Conservation (phyloP, 805 yeast genomes). For the Ogataea zsoltii region DNA sequence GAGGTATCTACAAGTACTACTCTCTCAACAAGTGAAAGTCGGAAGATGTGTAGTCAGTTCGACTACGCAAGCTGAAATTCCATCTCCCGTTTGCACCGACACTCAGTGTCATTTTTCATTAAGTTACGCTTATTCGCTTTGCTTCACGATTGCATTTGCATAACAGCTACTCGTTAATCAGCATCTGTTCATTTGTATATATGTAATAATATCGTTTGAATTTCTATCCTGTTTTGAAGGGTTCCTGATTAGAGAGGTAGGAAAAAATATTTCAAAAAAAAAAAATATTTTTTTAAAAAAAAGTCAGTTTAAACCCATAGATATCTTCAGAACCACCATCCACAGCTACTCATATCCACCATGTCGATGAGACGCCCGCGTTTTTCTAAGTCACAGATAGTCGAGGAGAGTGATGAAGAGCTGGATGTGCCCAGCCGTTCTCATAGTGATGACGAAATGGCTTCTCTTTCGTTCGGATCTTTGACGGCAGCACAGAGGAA, state of each 20-base stretch:
- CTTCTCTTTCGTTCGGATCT: constrained; percentile 64
- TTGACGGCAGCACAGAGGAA: constrained; percentile 59
- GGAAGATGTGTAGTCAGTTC: too few species aligned
- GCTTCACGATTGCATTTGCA: not conserved
- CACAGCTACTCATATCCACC: not conserved
- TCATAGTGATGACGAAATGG: constrained; percentile 45
- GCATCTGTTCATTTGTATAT: constrained; percentile 1
- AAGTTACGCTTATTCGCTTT: not conserved
- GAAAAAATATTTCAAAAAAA: constrained; percentile 2
- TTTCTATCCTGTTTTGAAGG: not conserved
- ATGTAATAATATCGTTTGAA: not conserved
- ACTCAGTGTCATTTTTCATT: too few species aligned
- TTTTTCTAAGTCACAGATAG: constrained; percentile 23
- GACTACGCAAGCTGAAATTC: too few species aligned
- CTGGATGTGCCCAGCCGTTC: constrained; percentile 4
- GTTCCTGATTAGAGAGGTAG: not conserved
- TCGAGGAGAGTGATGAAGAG: constrained; percentile 30
- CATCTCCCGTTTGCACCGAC: too few species aligned
- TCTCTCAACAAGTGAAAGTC: constrained; percentile 46
- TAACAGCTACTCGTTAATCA: not conserved
- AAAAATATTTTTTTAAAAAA: not conserved
- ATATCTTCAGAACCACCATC: not conserved
- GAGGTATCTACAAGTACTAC: constrained; percentile 61
- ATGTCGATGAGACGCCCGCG: constrained; percentile 23
- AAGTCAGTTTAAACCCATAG: not conserved